Base-by-base conservation (phyloP, 257 asterid species). In the Osmanthus fragrans region DNA sequence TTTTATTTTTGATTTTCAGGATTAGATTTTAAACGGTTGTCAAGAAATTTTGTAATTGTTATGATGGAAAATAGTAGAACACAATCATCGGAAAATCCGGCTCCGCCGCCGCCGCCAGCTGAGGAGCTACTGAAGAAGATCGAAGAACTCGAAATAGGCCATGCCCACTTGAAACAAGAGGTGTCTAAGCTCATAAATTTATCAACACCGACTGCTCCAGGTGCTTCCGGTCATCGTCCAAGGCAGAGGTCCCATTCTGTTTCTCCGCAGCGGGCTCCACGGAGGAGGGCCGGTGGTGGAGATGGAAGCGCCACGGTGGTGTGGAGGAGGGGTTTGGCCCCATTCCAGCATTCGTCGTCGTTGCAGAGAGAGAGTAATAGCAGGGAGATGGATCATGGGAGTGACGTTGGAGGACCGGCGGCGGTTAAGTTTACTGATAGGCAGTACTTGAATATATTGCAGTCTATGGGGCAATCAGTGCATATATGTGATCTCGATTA, bases 51-150 rank as follows among this genome's bases (percentile, higher is more conserved):
- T 21, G 67, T 25, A 23, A 4, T 12, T 32, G 49, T 3, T 19
- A 16, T 34, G 42, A 77, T 47, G 73, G 71, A 32, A 36, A 30
- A 4, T 30, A 39, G 72, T 54, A 51, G 78, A 37, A 56, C 80
- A 6, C 83, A 84, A 77, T 45, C 89, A 32, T 73, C 85, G 34
- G 72, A 84, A 15, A 36, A 74, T 34, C 49, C 82, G 47, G 76
- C 80, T 25, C 73, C 83, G 49, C 47, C 58, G 33, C 86, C 92
- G 10, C 94, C 94, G 49, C 49, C 49, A 64, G 84, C 96, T 29
- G 97, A 92, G 89, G 96, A 88, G 85, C 87, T 92, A 68, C 79
- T 91, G 85, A 91, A 91, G 96, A 94, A 91, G 93, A 94, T 94
- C 74, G 87, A 85, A 36, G 97, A 94, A 68, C 84, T 94, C 27